Percentiles rank a stretch among this genome's conserved stretches.
Evolutionary conservation across 1,284 basidiomycete species (phyloP).

Genomic region (Erythrobasidium hasegawianum): DNA sequence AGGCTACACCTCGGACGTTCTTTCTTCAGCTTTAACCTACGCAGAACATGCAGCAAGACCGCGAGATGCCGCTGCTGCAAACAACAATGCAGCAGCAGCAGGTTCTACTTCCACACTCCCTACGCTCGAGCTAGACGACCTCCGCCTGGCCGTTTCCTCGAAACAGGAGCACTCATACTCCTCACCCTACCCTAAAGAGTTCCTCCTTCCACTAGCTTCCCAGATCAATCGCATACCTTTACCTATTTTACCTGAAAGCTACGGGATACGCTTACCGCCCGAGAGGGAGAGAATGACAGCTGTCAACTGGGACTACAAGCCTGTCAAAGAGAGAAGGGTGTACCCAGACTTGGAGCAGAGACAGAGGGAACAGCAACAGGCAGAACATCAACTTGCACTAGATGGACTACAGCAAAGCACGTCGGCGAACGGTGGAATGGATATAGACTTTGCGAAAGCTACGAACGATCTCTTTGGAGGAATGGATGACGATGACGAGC

Average conservation of each 20-base stretch:
- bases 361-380: conserved; percentile 2
- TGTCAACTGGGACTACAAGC: conserved; percentile 88
- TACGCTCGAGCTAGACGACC: conserved; percentile 75
- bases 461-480: conserved; percentile 12
- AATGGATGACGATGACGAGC: conserved; percentile 28
- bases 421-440: conserved; percentile 10
- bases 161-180: conserved; percentile 92
- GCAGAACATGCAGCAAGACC: conserved; percentile 71
- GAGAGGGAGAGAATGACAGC: conserved; percentile 76
- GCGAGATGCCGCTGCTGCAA: not conserved
- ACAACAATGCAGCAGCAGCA: too few relatives aligned
- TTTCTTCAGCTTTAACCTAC: conserved; percentile 85
- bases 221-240: conserved; percentile 86
- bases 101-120: conserved; percentile 20
- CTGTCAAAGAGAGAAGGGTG: conserved; percentile 48
- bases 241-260: conserved; percentile 88
- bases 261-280: conserved; percentile 85
- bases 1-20: conserved; percentile 82
- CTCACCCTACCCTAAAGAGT: conserved; percentile 90
- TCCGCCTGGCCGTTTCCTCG: conserved; percentile 84
- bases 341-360: conserved; percentile 14
- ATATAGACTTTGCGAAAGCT: conserved; percentile 3
- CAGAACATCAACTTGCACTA: not conserved
- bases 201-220: conserved; percentile 79
- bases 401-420: not conserved